Conservation (phyloP, 2,329 filamentous ascomycete species). For the Escovopsis sp. region DNA sequence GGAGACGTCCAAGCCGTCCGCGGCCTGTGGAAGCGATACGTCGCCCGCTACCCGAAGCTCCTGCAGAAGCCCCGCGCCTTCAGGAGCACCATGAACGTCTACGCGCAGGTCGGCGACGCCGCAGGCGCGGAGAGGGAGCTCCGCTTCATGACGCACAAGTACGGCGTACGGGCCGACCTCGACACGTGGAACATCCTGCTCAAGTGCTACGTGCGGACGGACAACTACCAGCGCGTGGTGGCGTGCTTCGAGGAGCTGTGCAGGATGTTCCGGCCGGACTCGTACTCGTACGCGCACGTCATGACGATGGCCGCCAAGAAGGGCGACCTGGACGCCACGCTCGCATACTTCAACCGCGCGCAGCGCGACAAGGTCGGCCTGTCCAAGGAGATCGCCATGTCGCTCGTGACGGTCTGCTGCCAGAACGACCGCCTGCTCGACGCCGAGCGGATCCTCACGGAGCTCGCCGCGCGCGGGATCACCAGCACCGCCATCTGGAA, state of each 20-base stretch:
- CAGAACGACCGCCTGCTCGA: constrained; percentile 20
- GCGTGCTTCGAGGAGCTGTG: constrained; percentile 46
- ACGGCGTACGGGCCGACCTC: constrained; percentile 39
- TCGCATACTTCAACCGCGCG: constrained; percentile 49
- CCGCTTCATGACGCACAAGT: constrained; percentile 39
- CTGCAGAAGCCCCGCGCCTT: constrained; percentile 24
- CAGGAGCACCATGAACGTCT: constrained; percentile 51
- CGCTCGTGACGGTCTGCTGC: constrained; percentile 53
- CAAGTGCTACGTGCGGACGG: constrained; percentile 49
- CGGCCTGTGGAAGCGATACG: constrained; percentile 29
- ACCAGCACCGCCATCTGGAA: constrained; percentile 60
- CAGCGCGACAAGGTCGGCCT: constrained; percentile 34
- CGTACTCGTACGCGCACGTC: constrained; percentile 53
- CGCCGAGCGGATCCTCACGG: constrained; percentile 25
- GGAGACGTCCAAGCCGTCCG: constrained; percentile 32
- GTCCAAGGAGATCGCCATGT: constrained; percentile 42
- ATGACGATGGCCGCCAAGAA: constrained; percentile 55
- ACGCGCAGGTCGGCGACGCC: constrained; percentile 54
- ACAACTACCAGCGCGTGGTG: constrained; percentile 52
- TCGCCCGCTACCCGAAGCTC: constrained; percentile 19
- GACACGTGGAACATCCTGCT: constrained; percentile 65
- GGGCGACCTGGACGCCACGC: constrained; percentile 57
- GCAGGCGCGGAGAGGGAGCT: constrained; percentile 45
- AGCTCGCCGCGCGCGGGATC: constrained; percentile 36
- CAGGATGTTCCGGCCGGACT: constrained; percentile 36